Evolutionary conservation across 495 filamentous ascomycete genomes (phyloP).

Genomic region (Clohesyomyces aquaticus): DNA sequence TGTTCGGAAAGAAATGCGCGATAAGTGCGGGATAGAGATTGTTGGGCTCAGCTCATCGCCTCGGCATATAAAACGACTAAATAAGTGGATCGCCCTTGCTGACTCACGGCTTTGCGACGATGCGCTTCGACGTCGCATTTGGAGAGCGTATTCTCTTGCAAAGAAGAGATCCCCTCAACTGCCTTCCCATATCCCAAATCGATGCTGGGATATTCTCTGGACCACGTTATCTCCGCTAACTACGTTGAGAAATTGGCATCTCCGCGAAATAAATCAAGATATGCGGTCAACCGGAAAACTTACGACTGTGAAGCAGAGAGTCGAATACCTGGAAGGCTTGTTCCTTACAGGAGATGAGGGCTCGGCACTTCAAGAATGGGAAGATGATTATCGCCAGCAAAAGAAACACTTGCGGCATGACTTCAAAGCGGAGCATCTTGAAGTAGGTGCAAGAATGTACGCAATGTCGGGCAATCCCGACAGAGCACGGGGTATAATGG

Average conservation of each 20-base stretch:
- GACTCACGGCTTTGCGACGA: not conserved
- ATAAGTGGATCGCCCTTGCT: not conserved
- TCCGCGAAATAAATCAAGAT: constrained; percentile 21
- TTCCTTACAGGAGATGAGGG: constrained; percentile 24
- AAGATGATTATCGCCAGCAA: constrained; percentile 16
- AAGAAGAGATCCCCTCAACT: constrained; percentile 5
- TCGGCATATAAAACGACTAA: constrained; percentile 3
- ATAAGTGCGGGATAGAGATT: not conserved
- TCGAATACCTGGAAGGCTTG: constrained; percentile 13
- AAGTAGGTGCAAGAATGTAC: constrained; percentile 33
- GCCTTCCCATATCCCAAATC: constrained; percentile 12
- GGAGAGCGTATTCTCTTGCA: constrained; percentile 27
- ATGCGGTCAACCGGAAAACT: constrained; percentile 26
- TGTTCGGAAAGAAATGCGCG: not conserved
- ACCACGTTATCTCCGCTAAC: constrained; percentile 9
- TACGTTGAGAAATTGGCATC: constrained; percentile 12
- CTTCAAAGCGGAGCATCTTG: constrained; percentile 25
- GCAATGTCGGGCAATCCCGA: constrained; percentile 25
- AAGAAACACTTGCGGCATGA: constrained; percentile 2
- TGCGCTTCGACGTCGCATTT: constrained; percentile 3
- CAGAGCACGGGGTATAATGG: constrained; percentile 29
- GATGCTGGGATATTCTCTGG: constrained; percentile 33
- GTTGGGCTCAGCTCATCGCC: not conserved
- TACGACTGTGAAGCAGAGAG: constrained; percentile 17
- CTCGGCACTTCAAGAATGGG: constrained; percentile 32